Evolutionary conservation across 2,329 filamentous ascomycete species (phyloP).

Genomic region (Fusarium odoratissimum): DNA sequence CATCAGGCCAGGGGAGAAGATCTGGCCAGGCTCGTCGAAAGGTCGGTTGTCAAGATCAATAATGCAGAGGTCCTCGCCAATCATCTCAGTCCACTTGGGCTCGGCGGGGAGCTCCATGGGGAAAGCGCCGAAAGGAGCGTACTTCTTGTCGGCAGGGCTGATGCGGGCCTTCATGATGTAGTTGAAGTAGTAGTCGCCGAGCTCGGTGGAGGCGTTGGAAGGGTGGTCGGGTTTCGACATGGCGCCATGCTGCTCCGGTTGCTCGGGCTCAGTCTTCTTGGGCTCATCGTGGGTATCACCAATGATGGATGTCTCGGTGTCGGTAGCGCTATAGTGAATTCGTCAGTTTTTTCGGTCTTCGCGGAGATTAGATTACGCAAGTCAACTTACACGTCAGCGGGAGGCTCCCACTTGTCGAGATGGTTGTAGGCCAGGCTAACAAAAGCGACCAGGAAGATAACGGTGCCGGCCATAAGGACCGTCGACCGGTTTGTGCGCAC

Average conservation of each 20-base stretch:
- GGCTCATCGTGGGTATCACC: slow-evolving; percentile 7
- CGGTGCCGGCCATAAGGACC: slow-evolving; percentile 45
- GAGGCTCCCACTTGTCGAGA: slow-evolving; percentile 46
- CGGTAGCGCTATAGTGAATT: slow-evolving; percentile 26
- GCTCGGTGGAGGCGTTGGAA: slow-evolving; percentile 37
- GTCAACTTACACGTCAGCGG: slow-evolving; percentile 41
- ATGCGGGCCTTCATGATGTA: slow-evolving; percentile 47
- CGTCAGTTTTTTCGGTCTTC: slow-evolving; percentile 13
- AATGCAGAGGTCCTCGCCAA: slow-evolving; percentile 57
- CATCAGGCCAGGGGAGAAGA: slow-evolving; percentile 52
- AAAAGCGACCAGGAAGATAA: slow-evolving; percentile 50
- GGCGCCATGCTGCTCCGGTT: slow-evolving; percentile 10
- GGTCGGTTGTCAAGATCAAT: slow-evolving; percentile 58
- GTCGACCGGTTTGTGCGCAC: slow-evolving; percentile 48
- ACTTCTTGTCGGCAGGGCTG: slow-evolving; percentile 42
- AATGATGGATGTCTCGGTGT: slow-evolving; percentile 39
- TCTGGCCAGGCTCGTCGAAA: slow-evolving; percentile 51
- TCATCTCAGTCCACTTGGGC: slow-evolving; percentile 47
- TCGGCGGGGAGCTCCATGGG: slow-evolving; percentile 47
- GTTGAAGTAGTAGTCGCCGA: slow-evolving; percentile 50
- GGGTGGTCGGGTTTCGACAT: slow-evolving; percentile 29
- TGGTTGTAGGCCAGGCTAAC: slow-evolving; percentile 50
- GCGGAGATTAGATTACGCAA: background rate
- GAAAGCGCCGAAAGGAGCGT: slow-evolving; percentile 50
- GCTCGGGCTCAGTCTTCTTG: slow-evolving; percentile 15